phyloP scores from a whole-genome alignment of 495 filamentous ascomycete genomes.

The Annulohypoxylon nitens region DNA sequence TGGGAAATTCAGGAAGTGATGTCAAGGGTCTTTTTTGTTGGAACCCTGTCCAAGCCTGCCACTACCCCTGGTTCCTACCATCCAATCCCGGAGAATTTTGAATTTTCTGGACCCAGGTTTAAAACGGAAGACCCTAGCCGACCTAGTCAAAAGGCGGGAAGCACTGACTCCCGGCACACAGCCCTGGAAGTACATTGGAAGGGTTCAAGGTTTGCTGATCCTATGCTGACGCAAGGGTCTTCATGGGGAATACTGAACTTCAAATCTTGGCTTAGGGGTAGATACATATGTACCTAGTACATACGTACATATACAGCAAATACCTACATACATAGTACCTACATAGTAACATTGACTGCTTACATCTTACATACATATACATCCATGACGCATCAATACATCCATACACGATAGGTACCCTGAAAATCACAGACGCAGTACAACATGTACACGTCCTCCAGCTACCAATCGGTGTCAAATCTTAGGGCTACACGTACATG shows the following conservation, averaged over 20 bases:
- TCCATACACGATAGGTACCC: not conserved
- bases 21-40: conserved; percentile 32
- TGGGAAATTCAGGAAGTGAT: conserved; percentile 34
- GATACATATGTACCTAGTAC: not conserved
- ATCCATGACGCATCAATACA: not conserved
- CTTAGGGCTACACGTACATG: not conserved
- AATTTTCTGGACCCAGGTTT: not conserved
- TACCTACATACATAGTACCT: not conserved
- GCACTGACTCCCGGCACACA: conserved; percentile 24
- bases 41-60: not conserved
- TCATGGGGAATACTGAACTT: not conserved
- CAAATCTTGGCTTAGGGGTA: not conserved
- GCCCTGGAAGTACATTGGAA: too few species aligned
- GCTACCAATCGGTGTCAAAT: not conserved
- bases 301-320: not conserved
- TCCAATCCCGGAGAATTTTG: conserved; percentile 32
- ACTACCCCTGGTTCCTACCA: conserved; percentile 4
- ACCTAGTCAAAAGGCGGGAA: conserved; percentile 33
- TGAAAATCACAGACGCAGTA: not conserved
- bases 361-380: not conserved
- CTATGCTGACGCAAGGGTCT: conserved; percentile 27
- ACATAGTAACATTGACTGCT: not conserved
- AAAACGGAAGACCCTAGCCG: conserved; percentile 13
- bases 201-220: not conserved
- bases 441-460: not conserved